A percentile compares a stretch with the other conserved stretches of the same genome.
Evolutionary conservation across 257 asterid genomes (phyloP).

Genomic region (Buddleja alternifolia): DNA sequence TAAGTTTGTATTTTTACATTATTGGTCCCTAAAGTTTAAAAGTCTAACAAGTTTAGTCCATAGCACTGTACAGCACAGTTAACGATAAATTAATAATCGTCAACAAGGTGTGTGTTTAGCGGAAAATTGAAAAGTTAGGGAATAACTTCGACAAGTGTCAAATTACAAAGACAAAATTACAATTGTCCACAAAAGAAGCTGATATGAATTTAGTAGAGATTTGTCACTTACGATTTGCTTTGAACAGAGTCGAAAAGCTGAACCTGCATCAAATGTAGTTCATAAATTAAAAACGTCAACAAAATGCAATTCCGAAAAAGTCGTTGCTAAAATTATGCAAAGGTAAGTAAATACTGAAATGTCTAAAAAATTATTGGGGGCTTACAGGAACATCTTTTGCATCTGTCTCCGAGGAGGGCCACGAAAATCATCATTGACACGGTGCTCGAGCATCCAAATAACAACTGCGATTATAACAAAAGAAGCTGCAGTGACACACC

Average conservation of each 20-base stretch:
- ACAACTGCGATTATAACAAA: constrained; percentile 59
- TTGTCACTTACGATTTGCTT: constrained; percentile 58
- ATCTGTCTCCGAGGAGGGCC: constrained; percentile 70
- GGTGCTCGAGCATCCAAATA: constrained; percentile 75
- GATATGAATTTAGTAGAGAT: neutral
- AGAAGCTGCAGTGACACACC: constrained; percentile 59
- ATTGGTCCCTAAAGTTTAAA: too few relatives aligned
- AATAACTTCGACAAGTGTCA: too few relatives aligned
- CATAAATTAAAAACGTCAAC: neutral
- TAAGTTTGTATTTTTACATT: too few relatives aligned
- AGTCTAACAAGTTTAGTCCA: too few relatives aligned
- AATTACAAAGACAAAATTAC: too few relatives aligned
- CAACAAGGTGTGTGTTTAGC: too few relatives aligned
- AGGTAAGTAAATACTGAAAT: neutral
- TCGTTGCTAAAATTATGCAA: too few relatives aligned
- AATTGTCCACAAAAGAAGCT: neutral
- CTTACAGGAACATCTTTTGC: constrained; percentile 65
- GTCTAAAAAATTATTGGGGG: neutral
- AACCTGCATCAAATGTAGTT: constrained; percentile 50
- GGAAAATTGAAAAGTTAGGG: too few relatives aligned
- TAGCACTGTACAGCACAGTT: too few relatives aligned
- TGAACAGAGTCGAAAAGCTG: constrained; percentile 68
- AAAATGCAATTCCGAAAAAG: neutral
- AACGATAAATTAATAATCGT: too few relatives aligned
- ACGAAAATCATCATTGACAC: constrained; percentile 71